Evolutionary conservation across 2,329 filamentous ascomycete species (phyloP), one percentile per base, ranked within the genome.

Genomic region (Akanthomyces lecanii): DNA sequence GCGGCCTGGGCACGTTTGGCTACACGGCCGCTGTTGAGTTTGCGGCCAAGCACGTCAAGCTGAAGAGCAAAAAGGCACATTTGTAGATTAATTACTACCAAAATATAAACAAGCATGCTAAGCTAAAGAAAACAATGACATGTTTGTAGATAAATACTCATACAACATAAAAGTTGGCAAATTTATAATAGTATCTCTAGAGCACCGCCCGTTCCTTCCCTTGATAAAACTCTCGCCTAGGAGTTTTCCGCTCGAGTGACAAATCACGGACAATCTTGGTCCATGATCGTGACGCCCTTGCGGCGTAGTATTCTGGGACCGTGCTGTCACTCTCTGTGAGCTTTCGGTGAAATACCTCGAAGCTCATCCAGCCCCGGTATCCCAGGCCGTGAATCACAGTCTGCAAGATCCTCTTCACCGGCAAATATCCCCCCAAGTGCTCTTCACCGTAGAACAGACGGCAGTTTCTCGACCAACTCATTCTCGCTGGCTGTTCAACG

Each of bases 391-490:
- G 80, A 23, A 91, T 79, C 55, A 92, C 82, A 0, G 85, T 82
- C 45, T 80, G 74, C 0, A 86, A 78, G 23, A 92, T 82, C 38
- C 86, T 79, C 61, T 79, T 76, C 7, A 89, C 80, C 0, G 90
- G 90, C 1, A 93, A 75, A 69, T 91, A 92, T 0, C 83, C 89
- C 0, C 87, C 87, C 2, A 79, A 74, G 3, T 85, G 79, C 52
- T 79, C 74, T 72, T 91, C 88, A 23, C 76, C 75, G 55, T 78
- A 78, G 51, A 78, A 78, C 1, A 93, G 3, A 21, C 90, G 79
- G 66, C 88, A 90, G 71, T 92, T 92, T 21, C 90, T 70, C 0
- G 74, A 90, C 90, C 90, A 94, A 69, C 83, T 90, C 90, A 94
- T 93, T 4, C 89, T 79, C 0, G 70, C 8, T 0, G 75, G 76